phyloP scores from a whole-genome alignment of 768 basidiomycete genomes.

The Tylopilus sp. region DNA sequence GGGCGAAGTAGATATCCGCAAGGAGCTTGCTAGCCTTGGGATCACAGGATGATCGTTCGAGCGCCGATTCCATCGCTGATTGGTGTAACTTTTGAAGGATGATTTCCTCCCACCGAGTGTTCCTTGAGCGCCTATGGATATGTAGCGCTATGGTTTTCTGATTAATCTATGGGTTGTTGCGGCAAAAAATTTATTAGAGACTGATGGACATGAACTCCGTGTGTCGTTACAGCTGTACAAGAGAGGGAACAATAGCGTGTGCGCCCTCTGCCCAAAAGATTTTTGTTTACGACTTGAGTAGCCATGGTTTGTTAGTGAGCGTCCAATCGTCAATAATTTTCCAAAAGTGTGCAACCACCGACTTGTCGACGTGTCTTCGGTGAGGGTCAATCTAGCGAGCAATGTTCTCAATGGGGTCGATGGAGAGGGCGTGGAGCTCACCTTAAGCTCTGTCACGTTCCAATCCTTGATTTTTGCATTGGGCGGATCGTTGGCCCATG shows the following conservation, averaged over 20 bases:
- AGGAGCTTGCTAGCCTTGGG: conserved; percentile 57
- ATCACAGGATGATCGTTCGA: conserved; percentile 18
- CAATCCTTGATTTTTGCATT: conserved; percentile 90
- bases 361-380: conserved; percentile 90
- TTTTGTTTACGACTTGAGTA: conserved; percentile 23
- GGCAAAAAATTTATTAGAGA: no score
- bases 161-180: conserved; percentile 5
- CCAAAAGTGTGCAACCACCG: conserved; percentile 96
- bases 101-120: no score
- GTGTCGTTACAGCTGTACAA: no score
- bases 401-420: not conserved
- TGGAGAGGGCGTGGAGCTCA: conserved; percentile 17
- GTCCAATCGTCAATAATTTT: conserved; percentile 87
- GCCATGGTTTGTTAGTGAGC: conserved; percentile 70
- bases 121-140: not conserved
- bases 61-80: no score
- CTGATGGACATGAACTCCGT: no score
- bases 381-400: conserved; percentile 77
- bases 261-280: no score
- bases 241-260: not conserved
- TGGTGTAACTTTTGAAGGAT: no score
- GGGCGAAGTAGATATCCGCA: conserved; percentile 77
- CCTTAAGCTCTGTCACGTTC: conserved; percentile 96
- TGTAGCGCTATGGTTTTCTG: not conserved
- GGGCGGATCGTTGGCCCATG: conserved; percentile 91